These are phyloP conservation scores for Botrytis paeoniae DNA, from an alignment of 2,329 filamentous ascomycete species.

Conservation along the genomic window DNA sequence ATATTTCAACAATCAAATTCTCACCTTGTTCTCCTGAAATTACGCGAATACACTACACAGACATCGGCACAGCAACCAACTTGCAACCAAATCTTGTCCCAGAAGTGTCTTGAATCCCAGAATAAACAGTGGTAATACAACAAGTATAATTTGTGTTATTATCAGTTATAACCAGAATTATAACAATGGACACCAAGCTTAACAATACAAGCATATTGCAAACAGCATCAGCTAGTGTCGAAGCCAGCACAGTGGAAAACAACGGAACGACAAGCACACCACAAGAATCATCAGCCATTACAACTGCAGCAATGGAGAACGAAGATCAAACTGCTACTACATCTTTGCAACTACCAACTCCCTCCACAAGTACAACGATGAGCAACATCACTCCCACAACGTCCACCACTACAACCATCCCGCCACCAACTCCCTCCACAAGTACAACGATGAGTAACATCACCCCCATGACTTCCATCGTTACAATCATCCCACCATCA, in stretches of 20 bases:
- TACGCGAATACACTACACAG: neutral
- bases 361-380: neutral
- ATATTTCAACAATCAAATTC: neutral
- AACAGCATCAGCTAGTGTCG: neutral
- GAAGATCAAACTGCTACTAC: neutral
- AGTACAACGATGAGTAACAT: no score
- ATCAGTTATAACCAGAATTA: neutral
- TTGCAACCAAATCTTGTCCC: neutral
- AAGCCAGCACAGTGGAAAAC: neutral
- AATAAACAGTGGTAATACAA: neutral
- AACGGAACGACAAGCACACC: neutral
- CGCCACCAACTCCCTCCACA: neutral
- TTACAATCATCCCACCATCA: neutral
- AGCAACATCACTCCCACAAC: neutral
- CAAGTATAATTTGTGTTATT: neutral
- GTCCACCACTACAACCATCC: neutral
- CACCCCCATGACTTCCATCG: no score
- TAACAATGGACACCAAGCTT: neutral
- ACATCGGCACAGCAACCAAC: neutral
- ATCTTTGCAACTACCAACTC: neutral
- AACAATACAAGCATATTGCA: neutral
- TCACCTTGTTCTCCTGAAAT: neutral
- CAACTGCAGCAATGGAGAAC: neutral
- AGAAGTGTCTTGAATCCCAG: neutral
- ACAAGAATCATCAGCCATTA: neutral